phyloP scores from a whole-genome alignment of 164 flowering plant genomes.

The Dillenia suffruticosa region DNA sequence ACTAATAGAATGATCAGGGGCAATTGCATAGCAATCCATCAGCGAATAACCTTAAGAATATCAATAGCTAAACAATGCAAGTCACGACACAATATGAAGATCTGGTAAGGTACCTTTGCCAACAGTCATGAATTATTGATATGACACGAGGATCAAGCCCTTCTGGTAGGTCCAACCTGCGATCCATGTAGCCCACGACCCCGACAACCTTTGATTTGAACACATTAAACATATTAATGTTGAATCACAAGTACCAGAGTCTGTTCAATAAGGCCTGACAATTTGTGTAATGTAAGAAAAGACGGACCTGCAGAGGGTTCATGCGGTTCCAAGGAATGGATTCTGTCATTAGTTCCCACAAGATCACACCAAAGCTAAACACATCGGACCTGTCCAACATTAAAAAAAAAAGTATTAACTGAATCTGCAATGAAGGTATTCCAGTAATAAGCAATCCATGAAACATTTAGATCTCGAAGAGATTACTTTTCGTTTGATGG shows the following conservation, averaged over 20 bases:
- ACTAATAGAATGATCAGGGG: neutral
- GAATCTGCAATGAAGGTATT: neutral
- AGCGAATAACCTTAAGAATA: no score
- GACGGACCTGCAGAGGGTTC: constrained; percentile 61
- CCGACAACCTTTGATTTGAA: constrained; percentile 59
- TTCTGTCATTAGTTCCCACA: constrained; percentile 82
- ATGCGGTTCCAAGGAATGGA: constrained; percentile 73
- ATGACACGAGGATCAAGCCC: constrained; percentile 57
- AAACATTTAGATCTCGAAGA: neutral
- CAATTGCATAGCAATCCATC: neutral
- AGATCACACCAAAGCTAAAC: constrained; percentile 81
- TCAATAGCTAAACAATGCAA: no score
- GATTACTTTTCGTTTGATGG: constrained; percentile 87
- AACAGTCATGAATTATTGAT: constrained; percentile 67
- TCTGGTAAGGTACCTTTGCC: constrained; percentile 49
- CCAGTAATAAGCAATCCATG: neutral
- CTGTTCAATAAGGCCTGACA: neutral
- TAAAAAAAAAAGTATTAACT: neutral
- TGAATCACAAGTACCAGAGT: neutral
- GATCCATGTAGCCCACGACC: constrained; percentile 85
- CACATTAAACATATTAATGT: neutral
- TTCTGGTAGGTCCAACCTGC: constrained; percentile 79
- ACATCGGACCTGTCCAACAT: constrained; percentile 66
- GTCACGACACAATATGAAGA: neutral
- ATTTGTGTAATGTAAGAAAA: neutral